A percentile compares a stretch with the other conserved stretches of the same genome.
Conservation (phyloP, 768 basidiomycete species). For the Dacryopinax primogenitus region DNA sequence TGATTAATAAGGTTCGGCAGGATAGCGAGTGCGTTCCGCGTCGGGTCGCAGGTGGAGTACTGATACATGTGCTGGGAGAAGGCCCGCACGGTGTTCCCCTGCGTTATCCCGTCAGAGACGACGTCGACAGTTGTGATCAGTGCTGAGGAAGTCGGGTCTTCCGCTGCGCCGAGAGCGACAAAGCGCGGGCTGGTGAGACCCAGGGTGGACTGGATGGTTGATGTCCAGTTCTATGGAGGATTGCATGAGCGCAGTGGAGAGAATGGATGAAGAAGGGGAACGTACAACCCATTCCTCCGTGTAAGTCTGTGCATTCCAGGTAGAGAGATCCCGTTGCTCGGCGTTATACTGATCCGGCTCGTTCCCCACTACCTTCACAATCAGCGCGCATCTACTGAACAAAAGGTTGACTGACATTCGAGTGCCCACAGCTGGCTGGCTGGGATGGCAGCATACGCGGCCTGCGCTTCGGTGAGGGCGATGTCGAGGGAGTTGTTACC, state of each 20-base stretch:
- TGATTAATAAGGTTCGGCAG: slow-evolving; percentile 27
- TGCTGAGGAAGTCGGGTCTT: slow-evolving; percentile 22
- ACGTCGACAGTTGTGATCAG: slow-evolving; percentile 27
- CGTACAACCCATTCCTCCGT: slow-evolving; percentile 21
- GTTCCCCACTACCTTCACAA: slow-evolving; percentile 17
- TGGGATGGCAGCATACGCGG: slow-evolving; percentile 21
- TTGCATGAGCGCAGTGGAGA: background rate
- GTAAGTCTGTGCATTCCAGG: slow-evolving; percentile 21
- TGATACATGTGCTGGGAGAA: slow-evolving; percentile 27
- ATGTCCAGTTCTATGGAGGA: slow-evolving; percentile 21
- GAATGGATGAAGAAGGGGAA: background rate
- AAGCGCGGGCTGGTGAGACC: slow-evolving; percentile 18
- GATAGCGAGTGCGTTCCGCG: slow-evolving; percentile 24
- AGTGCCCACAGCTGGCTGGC: slow-evolving; percentile 22
- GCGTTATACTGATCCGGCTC: slow-evolving; percentile 24
- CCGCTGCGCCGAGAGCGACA: slow-evolving; percentile 21
- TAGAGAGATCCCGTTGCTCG: slow-evolving; percentile 17
- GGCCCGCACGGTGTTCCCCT: slow-evolving; percentile 17
- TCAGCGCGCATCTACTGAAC: background rate
- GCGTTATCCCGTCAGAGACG: slow-evolving; percentile 31
- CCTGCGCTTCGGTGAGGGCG: slow-evolving; percentile 21
- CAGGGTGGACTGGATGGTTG: slow-evolving; percentile 18
- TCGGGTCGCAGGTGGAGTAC: slow-evolving; percentile 28
- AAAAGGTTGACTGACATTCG: slow-evolving; percentile 19
- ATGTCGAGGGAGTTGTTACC: slow-evolving; percentile 24